These are phyloP conservation scores for Debaryomyces maramus DNA, from an alignment of 805 yeast genomes.

Conservation along the genomic window DNA sequence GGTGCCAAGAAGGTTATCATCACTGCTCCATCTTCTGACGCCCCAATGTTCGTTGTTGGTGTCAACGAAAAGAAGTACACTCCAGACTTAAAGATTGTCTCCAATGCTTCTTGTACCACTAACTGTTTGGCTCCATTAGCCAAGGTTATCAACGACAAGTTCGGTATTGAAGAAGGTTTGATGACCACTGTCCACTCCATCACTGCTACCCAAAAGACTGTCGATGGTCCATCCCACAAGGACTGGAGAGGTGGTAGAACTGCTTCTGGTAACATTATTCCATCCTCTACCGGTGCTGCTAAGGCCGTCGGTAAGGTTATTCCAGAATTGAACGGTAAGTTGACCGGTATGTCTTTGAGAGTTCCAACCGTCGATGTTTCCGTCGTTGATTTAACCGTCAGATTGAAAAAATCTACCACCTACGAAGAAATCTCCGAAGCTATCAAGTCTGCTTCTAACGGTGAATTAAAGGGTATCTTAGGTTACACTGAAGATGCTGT, in stretches of 20 bases:
- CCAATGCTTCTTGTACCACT: conserved; percentile 95
- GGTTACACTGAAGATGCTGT: conserved; percentile 93
- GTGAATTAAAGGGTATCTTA: conserved; percentile 74
- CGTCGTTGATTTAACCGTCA: conserved; percentile 88
- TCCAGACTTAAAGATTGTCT: conserved; percentile 70
- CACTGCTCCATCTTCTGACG: conserved; percentile 92
- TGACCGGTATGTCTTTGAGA: conserved; percentile 92
- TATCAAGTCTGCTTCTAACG: conserved; percentile 74
- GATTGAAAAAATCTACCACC: conserved; percentile 71
- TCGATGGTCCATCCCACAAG: conserved; percentile 95
- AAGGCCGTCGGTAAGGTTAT: conserved; percentile 96
- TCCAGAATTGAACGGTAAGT: conserved; percentile 87
- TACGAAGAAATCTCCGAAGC: conserved; percentile 81
- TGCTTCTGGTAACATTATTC: conserved; percentile 92
- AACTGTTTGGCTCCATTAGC: conserved; percentile 95
- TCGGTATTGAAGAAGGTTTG: conserved; percentile 87
- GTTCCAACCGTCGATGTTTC: conserved; percentile 94
- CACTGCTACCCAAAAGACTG: conserved; percentile 95
- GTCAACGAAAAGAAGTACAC: conserved; percentile 82
- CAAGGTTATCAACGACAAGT: conserved; percentile 81
- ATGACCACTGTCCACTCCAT: conserved; percentile 97
- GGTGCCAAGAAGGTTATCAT: conserved; percentile 95
- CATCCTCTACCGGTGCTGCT: conserved; percentile 96
- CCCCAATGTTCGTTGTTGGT: conserved; percentile 94
- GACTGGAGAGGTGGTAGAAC: conserved; percentile 99